These are phyloP conservation scores for Neurospora tetraspora DNA, from an alignment of 495 filamentous ascomycete species.

Conservation along the genomic window DNA sequence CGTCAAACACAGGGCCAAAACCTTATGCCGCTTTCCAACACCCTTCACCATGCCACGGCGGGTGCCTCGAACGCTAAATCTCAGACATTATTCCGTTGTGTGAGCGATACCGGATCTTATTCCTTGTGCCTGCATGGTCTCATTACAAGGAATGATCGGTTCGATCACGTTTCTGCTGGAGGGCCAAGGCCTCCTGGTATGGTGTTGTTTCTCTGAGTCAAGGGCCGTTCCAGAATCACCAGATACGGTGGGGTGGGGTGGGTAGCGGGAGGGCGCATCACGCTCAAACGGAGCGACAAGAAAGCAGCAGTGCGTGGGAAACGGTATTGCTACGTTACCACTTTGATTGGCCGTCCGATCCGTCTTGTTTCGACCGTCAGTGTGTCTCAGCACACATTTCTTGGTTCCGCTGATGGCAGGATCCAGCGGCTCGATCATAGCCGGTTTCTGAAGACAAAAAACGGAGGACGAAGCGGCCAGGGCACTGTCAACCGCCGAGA, in stretches of 20 bases:
- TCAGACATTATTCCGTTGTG: constrained; percentile 20
- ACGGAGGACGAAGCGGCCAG: not conserved
- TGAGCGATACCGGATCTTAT: constrained; percentile 8
- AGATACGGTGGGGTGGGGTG: not conserved
- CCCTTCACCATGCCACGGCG: constrained; percentile 5
- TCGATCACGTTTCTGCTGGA: not conserved
- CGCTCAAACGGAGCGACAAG: not conserved
- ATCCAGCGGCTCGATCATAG: not conserved
- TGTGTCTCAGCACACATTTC: not conserved
- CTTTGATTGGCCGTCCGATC: not conserved
- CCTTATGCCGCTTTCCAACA: not conserved
- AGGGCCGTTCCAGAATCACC: not conserved
- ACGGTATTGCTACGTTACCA: not conserved
- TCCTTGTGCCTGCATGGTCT: not conserved
- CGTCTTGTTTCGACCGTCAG: not conserved
- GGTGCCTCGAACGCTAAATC: constrained; percentile 19
- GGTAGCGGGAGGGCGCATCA: not conserved
- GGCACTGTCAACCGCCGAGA: not conserved
- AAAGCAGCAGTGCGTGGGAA: not conserved
- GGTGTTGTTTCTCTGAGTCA: not conserved
- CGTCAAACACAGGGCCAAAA: not conserved
- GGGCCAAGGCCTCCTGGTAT: not conserved
- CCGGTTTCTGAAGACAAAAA: not conserved
- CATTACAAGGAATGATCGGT: not conserved
- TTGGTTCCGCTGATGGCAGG: not conserved